Base-by-base conservation (phyloP, 345 rosid species). In the Xanthoceras sorbifolium region DNA sequence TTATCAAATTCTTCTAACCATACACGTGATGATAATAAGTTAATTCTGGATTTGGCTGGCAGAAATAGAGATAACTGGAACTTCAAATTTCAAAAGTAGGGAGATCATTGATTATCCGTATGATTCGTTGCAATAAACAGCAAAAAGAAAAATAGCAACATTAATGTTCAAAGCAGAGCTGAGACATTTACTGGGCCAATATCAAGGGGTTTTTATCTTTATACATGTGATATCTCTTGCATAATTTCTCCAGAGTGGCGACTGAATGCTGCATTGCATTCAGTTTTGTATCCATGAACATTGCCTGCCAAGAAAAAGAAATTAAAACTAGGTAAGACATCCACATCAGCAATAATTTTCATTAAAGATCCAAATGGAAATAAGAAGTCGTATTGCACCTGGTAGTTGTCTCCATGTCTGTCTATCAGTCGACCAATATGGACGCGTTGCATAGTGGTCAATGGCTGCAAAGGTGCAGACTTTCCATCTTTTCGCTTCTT, bases 401-500 rank as follows among this genome's bases (percentile, higher is more conserved):
- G 87, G 83, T 88, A 80, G 84, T 91, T 85, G 82, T 96, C 93
- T 68, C 92, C 94, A 74, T 96, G 70, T 86, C 90, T 88, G 86
- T 93, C 94, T 5, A 92, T 52, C 79, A 96, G 74, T 26, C 82
- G 90, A 23, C 92, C 61, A 0, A 90, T 50, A 82, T 86, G 90
- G 57, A 77, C 76, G 3, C 98, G 94, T 73, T 93, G 99, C 84
- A 89, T 89, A 7, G 87, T 81, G 9, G 97, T 96, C 84, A 96
- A 85, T 0, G 98, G 98, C 77, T 91, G 92, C 76, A 81, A 82
- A 75, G 90, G 89, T 1, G 93, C 92, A 63, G 84, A 78, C 78
- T 92, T 88, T n/a, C 99, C 97, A 78, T 92, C 98, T 77, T 81
- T 95, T 67, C 98, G 82, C 79, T 90, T 90, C 88, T 93, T 95